Base-by-base conservation (phyloP, 805 yeast species). In the Zygosaccharomyces rouxii region DNA sequence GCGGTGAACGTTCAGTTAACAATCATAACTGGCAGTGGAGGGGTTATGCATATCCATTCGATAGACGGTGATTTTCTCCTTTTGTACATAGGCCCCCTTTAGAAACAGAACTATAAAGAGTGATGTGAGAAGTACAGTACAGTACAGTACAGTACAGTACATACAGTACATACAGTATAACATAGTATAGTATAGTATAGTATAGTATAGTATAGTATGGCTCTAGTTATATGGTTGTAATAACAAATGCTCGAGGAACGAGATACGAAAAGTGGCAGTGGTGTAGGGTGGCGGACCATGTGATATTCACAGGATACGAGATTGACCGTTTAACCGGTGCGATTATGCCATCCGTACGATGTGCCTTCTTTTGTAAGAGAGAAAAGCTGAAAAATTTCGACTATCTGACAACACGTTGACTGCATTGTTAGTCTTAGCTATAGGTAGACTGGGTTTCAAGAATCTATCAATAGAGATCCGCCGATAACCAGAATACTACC, bases 21-120 rank as follows among this genome's bases (percentile, higher is more conserved):
- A 16, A 19, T 7, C 37, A 33, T 2, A 33, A 33, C 13, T 41
- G 44, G 44, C 44, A 41, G 35, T 41, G 44, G 44, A 30, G 35
- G 5, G 19, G 44, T 11, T 41, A 29, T 33, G 22, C 35, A 14
- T 41, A 41, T 18, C 44, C 44, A 16, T 41, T 41, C 29, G 44
- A 41, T 23, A 30, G 37, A 21, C 21, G 37, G 11, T 33, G 37
- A 33, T 18, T 33, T 33, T 33, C 37, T 33, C 19, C 14, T 10
- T 33, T 14, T 9, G 21, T 14, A 9, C 37, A 7, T 33, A 18
- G 21, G 37, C 5, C 11, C 10, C 37, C 13, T 14, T 4, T 9
- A 33, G 3, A 16, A 33, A 33, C 7, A 33, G 37, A 33, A 14
- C 37, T 14, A 7, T 16, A 16, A 16, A 33, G 21, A 14, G 37